Conservation (phyloP, 345 rosid genomes). For the Arabis hirsuta region DNA sequence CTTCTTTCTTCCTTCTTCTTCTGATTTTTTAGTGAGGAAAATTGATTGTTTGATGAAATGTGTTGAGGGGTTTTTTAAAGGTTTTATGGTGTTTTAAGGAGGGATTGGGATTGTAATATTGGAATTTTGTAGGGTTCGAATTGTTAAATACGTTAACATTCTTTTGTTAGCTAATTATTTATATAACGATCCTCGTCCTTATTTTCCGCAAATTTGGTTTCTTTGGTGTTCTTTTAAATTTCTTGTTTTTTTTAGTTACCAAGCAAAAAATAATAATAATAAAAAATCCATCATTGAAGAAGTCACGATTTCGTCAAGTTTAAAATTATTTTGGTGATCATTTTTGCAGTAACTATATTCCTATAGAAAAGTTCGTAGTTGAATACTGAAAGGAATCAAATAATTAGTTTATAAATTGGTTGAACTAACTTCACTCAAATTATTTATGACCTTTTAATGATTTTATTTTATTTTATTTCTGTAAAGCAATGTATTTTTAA, state of each 20-base stretch:
- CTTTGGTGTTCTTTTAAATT: not conserved
- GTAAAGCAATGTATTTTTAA: not conserved
- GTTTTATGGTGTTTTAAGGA: constrained; percentile 23
- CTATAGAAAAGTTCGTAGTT: not conserved
- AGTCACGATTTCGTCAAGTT: not conserved
- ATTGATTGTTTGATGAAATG: constrained; percentile 23
- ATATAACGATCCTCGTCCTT: not conserved
- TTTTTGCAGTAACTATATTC: not conserved
- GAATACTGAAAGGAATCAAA: constrained; percentile 9
- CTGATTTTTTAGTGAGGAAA: not conserved
- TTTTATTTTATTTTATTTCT: not conserved
- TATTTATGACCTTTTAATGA: not conserved
- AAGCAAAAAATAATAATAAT: not conserved
- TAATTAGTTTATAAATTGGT: constrained; percentile 3
- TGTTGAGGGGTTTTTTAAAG: constrained; percentile 15
- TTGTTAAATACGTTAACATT: not conserved
- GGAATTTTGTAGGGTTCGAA: constrained; percentile 9
- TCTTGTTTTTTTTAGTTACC: not conserved
- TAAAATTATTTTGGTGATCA: not conserved
- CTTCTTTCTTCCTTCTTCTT: not conserved
- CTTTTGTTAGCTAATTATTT: not conserved
- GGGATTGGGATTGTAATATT: constrained; percentile 18
- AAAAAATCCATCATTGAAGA: not conserved
- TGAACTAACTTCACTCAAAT: constrained; percentile 20
- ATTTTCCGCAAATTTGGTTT: not conserved